Base-by-base conservation (phyloP, 2,329 filamentous ascomycete species). In the Aspergillus latus region DNA sequence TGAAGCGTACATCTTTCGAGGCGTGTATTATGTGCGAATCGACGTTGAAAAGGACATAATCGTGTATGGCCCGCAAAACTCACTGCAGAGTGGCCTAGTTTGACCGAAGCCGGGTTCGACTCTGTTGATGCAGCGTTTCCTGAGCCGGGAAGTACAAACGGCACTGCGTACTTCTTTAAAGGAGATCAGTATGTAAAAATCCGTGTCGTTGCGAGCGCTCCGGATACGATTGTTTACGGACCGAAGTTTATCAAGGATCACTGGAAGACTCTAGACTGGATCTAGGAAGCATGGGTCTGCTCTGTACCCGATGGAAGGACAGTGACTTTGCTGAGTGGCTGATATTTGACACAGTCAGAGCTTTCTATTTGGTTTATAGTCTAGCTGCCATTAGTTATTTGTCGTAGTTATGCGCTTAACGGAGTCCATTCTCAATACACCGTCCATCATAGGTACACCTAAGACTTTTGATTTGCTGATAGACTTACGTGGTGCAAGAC, bases 191-290 rank as follows among this genome's bases (percentile, higher is more conserved):
- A 52, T 45, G 42, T 39, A 4, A 52, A 39, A 42, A 34, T 52
- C 5, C 21, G 30, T 4, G 50, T 52, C 2, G 26, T 28, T 13
- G 40, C 50, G 3, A 36, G 39, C 2, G 50, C 50, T 30, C 50
- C 50, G 16, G 42, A 52, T 6, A 7, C 32, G 42, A 30, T 37
- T 9, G 44, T 15, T 9, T 52, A n/a, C 3, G 50, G 50, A 2
- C 50, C 50, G 34, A 52, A 46, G 50, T 29, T 26, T 3, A 37
- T 52, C n/a, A 32, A 16, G 3, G 40, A 45, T 36, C 16, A 47
- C 36, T 53, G 51, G 51, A 53, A 48, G 51, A 46, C 42, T 39
- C 30, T 53, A 6, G 43, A 53, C 9, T 53, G 51, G 51, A 45
- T 42, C 11, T 52, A 52, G n/a, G 36, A 3, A 10, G 10, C 34